Base-by-base conservation (phyloP, 441 rosid genomes). In the Brassica hybrid region DNA sequence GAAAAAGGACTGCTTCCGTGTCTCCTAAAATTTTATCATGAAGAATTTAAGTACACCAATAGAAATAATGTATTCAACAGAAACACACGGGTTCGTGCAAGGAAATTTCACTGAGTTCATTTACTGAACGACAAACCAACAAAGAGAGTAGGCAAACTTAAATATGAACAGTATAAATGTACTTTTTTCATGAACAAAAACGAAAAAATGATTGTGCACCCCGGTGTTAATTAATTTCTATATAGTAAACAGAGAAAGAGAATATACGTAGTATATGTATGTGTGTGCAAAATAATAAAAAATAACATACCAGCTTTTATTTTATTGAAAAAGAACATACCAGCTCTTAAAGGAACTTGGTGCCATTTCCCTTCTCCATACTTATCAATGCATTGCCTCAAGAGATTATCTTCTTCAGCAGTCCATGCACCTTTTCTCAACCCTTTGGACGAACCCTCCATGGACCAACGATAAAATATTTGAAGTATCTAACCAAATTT, bases 311-410 rank as follows among this genome's bases (percentile, higher is more conserved):
- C 17, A 48, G 18, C 56, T 50, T 9, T 48, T 50, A 6, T 50
- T 14, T 14, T 50, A n/a, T 50, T 2, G 7, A 50, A 6, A 48
- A 48, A 45, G 8, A 62, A 56, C 27, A 30, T 67, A 87, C 94
- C 91, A 71, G 89, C 82, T 79, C 75, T 82, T 5, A 14, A 25
- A 60, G 90, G 91, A 59, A 89, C 80, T 67, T 18, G 77, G 65
- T 84, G 88, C 93, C 93, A 89, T 75, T 80, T 84, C 18, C 85
- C 88, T 81, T 88, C 88, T 10, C 88, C 89, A 65, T 82, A 82
- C 34, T 56, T 75, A 12, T 75, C 75, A n/a, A 84, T 63, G 73
- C 87, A 84, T 4, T 71, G 71, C 60, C 76, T 75, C 11, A 88
- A 81, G 60, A 84, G 78, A 61, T 6, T 30, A 45, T 86, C 89